Percentiles rank a stretch among this genome's conserved stretches.
Evolutionary conservation across 2,329 filamentous ascomycete genomes (phyloP).

Genomic region (Helotiales sp.): DNA sequence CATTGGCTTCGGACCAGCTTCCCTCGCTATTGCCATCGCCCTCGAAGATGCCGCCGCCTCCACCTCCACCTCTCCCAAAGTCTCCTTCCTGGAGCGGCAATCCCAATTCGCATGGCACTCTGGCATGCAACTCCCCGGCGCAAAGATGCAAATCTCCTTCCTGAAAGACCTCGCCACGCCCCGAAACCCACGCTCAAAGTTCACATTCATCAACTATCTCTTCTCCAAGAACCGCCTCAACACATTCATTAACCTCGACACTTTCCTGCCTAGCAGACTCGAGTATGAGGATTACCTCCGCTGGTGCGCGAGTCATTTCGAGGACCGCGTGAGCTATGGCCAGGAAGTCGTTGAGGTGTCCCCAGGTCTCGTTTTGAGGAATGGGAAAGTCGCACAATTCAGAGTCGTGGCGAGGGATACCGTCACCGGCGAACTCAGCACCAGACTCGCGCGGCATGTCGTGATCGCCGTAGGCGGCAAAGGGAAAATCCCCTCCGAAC

Average conservation of each 20-base stretch:
- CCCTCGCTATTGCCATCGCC: constrained; percentile 83
- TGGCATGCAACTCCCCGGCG: constrained; percentile 91
- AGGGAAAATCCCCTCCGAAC: constrained; percentile 54
- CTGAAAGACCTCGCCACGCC: constrained; percentile 94
- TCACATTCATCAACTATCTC: constrained; percentile 96
- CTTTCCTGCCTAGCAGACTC: constrained; percentile 82
- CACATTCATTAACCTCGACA: constrained; percentile 88
- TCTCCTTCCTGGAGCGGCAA: constrained; percentile 90
- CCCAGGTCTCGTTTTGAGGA: constrained; percentile 37
- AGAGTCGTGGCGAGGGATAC: constrained; percentile 19
- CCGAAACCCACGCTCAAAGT: constrained; percentile 84
- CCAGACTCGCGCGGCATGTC: constrained; percentile 52
- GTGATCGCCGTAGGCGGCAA: constrained; percentile 69
- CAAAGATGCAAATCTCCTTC: constrained; percentile 98
- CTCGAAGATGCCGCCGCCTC: constrained; percentile 68
- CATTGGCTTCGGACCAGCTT: constrained; percentile 89
- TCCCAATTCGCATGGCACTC: constrained; percentile 86
- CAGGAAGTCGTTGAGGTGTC: constrained; percentile 53
- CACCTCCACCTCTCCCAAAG: constrained; percentile 68
- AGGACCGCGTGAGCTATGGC: constrained; percentile 71
- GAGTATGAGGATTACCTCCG: constrained; percentile 96
- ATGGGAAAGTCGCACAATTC: constrained; percentile 17
- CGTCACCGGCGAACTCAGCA: constrained; percentile 47
- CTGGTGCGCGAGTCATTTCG: constrained; percentile 87
- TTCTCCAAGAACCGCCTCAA: constrained; percentile 81